Conservation (phyloP, 2,329 filamentous ascomycete genomes). For the Coniochaeta ligniaria region DNA sequence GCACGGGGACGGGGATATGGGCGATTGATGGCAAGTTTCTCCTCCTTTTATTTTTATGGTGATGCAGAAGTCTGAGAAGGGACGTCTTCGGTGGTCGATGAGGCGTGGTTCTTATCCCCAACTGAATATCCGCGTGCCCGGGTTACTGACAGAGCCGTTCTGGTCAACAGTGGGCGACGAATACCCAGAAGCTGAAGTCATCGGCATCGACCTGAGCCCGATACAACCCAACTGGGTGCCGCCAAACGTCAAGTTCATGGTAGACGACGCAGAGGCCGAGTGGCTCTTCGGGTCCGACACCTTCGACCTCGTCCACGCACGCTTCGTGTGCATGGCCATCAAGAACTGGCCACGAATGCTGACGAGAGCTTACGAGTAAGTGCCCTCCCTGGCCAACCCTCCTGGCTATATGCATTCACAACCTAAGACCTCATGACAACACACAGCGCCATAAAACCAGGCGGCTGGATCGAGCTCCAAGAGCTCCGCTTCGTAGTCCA, state of each 20-base stretch:
- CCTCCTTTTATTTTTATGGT: background rate
- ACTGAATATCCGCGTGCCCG: too few relatives aligned
- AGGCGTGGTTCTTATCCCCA: too few relatives aligned
- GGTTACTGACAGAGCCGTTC: background rate
- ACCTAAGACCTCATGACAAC: background rate
- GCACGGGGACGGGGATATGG: slow-evolving; percentile 26
- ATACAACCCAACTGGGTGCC: slow-evolving; percentile 32
- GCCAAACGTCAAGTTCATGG: slow-evolving; percentile 30
- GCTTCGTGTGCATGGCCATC: slow-evolving; percentile 29
- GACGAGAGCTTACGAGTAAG: slow-evolving; percentile 23
- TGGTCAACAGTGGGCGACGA: slow-evolving; percentile 4
- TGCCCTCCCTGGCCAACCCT: slow-evolving; percentile 10
- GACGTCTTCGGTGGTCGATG: too few relatives aligned
- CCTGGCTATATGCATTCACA: background rate
- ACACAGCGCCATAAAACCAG: slow-evolving; percentile 14
- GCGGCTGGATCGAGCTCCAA: slow-evolving; percentile 22
- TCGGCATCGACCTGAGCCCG: slow-evolving; percentile 30
- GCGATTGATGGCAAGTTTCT: slow-evolving; percentile 5
- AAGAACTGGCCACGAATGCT: slow-evolving; percentile 42
- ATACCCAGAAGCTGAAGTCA: background rate
- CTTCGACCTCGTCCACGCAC: slow-evolving; percentile 21
- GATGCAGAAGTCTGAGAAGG: background rate
- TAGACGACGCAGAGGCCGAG: slow-evolving; percentile 24
- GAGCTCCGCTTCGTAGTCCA: slow-evolving; percentile 18
- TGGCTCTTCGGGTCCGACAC: slow-evolving; percentile 18